Conservation (phyloP, 225 moss, liverwort and hornwort genomes). For the Bryoerythrophyllum caledonicum region DNA sequence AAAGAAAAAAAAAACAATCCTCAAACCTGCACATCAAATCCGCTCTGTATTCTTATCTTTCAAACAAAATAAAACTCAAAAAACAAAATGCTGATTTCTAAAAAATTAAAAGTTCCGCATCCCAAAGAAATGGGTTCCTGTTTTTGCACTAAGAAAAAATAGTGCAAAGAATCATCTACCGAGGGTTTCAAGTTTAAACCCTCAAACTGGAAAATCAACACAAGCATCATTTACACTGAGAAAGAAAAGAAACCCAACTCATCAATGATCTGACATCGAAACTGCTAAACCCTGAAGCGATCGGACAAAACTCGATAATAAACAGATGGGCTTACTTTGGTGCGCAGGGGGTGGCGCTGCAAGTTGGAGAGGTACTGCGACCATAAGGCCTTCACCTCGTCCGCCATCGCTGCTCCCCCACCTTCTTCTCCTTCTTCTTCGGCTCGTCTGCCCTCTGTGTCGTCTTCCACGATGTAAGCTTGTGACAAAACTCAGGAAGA, state of each 20-base stretch:
- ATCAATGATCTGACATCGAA: not conserved
- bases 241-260: not conserved
- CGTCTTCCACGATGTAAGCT: not conserved
- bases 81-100: too few species aligned
- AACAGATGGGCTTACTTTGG: constrained; percentile 59
- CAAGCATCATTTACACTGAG: not conserved
- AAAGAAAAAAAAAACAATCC: not conserved
- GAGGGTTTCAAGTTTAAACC: not conserved
- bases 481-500: too few species aligned
- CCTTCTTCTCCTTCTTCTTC: not conserved
- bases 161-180: too few species aligned
- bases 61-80: too few species aligned
- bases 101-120: not conserved
- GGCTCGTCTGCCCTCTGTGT: not conserved
- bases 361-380: constrained; percentile 60
- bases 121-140: not conserved
- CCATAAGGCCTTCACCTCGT: constrained; percentile 70
- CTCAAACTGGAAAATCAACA: not conserved
- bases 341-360: constrained; percentile 74
- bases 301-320: too few species aligned
- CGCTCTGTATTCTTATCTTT: too few species aligned
- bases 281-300: not conserved
- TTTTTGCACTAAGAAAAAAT: too few species aligned
- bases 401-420: constrained; percentile 50
- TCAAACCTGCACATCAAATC: constrained; percentile 7